Base-by-base conservation (phyloP, 257 asterid species). In the Salvia miltiorrhiza region DNA sequence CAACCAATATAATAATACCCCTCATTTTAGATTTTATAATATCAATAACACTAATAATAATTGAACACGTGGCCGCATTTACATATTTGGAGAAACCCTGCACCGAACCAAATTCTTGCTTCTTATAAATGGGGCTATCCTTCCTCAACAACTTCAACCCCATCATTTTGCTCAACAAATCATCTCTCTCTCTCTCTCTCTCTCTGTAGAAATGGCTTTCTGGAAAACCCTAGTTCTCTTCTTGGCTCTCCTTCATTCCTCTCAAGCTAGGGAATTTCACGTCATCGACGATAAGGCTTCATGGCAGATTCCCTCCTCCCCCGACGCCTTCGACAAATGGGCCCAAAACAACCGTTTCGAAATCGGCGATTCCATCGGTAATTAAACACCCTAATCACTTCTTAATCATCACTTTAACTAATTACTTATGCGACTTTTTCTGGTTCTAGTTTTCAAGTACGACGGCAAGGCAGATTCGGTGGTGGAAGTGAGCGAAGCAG, bases 291-390 rank as follows among this genome's bases (percentile, higher is more conserved):
- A 67, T 30, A 68, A 48, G n/a, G 74, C 70, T 20, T 53, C 74
- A 4, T 87, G 93, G 95, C 53, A 74, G 44, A 63, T 88, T 5
- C 97, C 97, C 0, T 62, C 93, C 43, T 75, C 90, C 17, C 74
- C 81, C 4, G 73, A 86, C 21, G 69, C 67, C 53, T 80, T 73
- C 72, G 78, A 65, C 63, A 50, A 77, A 11, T 88, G 97, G 97
- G 85, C 91, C 37, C 41, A 59, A 3, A 70, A 52, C 40, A 41
- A 2, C 14, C 88, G 97, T 0, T 88, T 87, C 70, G 54, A 11
- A 21, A 83, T 88, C 73, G 88, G 86, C 7, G 95, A 90, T 74
- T 73, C 79, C 50, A 56, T 90, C 17, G 87, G 97, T 90, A 49
- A 0, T 35, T 8, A 35, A 35, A 2, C 35, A 7, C 7, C 3